Percentiles rank a stretch among this genome's conserved stretches.
Evolutionary conservation across 2,329 filamentous ascomycete species (phyloP).

Genomic region (Colletotrichum godetiae): DNA sequence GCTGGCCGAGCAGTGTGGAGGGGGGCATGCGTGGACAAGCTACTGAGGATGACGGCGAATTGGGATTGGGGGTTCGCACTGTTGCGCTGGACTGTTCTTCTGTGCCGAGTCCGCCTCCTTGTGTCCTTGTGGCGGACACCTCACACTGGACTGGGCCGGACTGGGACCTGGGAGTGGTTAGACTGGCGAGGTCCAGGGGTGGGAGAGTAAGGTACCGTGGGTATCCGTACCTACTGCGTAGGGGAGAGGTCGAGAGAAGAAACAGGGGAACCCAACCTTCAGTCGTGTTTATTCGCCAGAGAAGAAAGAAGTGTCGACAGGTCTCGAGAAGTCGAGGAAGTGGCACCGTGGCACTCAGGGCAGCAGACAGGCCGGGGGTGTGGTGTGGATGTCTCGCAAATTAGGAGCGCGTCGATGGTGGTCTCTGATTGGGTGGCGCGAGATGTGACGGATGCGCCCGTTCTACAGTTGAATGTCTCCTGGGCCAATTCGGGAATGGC

Average conservation of each 20-base stretch:
- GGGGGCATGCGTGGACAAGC: constrained; percentile 14
- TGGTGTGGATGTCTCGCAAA: constrained; percentile 31
- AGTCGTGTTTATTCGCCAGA: constrained; percentile 18
- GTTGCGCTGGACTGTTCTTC: neutral
- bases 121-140: neutral
- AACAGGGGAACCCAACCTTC: neutral
- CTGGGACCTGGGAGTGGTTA: neutral
- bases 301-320: neutral
- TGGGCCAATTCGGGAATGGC: constrained; percentile 22
- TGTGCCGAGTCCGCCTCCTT: neutral
- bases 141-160: neutral
- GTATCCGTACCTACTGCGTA: neutral
- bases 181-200: constrained; percentile 4
- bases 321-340: neutral
- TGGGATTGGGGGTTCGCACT: neutral
- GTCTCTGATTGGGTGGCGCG: constrained; percentile 29
- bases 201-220: neutral
- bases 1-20: constrained; percentile 6
- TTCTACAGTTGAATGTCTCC: constrained; percentile 19
- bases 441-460: constrained; percentile 33
- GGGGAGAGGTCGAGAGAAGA: neutral
- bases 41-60: neutral
- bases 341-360: neutral
- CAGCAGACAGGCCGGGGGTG: neutral
- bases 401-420: constrained; percentile 24